Evolutionary conservation across 108 stramenopile species (phyloP), one percentile per base, ranked within the genome.

Genomic region (Nannochloropsis gaditana): DNA sequence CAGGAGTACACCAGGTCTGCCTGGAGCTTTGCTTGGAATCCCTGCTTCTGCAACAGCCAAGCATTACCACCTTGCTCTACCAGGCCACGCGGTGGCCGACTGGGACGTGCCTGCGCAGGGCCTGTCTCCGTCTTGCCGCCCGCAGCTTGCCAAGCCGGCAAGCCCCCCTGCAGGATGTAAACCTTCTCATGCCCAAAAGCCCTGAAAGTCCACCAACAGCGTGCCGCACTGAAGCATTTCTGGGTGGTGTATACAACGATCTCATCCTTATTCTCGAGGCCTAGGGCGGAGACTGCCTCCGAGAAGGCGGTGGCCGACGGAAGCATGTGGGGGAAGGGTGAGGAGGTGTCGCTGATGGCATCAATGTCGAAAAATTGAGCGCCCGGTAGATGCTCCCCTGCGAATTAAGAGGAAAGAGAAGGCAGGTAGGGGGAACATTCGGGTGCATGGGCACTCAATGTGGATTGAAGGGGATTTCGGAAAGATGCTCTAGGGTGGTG

Each of bases 351-450:
- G 42, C 86, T 50, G 31, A 91, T 82, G 8, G 83, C 45, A 84
- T 91, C 91, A 47, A 91, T 91, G 89, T 91, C 89, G 80, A 91
- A 91, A 80, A 90, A 91, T n/a, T 43, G 81, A 9, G 90, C 88
- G 9, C 87, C 89, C 5, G 91, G 89, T 9, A 90, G 21, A 15
- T 90, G 87, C 11, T 80, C 84, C 47, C 89, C 47, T 50, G 10
- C 15, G 47, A 15, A 50, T 10, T 15, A 50, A 15, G 10, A 50
- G 47, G 47, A 50, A 50, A 15, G 47, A 15, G 47, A 50, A 31
- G 31, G 31, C 31, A 31, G 31, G 31, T 31, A 31, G 31, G 31
- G 31, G 31, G 31, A 31, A 31, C 31, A 31, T 31, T 31, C 31
- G 31, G 31, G 31, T 31, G 31, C 31, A 31, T 31, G 31, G 31